These are phyloP conservation scores for Aspergillus felis DNA, from an alignment of 2,329 filamentous ascomycete genomes.

Conservation along the genomic window DNA sequence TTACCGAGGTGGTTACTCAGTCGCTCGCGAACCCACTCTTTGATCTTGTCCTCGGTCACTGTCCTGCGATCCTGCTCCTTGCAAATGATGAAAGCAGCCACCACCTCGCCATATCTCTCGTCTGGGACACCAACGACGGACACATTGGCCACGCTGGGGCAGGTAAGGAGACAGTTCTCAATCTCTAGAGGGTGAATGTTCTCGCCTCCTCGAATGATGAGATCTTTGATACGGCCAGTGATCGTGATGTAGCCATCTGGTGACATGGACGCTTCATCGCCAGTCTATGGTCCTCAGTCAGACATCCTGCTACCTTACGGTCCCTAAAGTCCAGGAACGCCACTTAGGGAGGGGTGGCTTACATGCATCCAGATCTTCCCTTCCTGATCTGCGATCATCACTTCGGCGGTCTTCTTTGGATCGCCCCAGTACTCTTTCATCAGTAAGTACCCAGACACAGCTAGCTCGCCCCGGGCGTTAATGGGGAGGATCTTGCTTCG, in stretches of 20 bases:
- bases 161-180: conserved; percentile 78
- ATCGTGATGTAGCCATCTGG: conserved; percentile 78
- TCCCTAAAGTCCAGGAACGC: too few species aligned
- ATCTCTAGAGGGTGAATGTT: conserved; percentile 94
- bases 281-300: conserved; percentile 52
- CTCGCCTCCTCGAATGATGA: conserved; percentile 92
- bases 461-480: conserved; percentile 72
- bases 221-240: conserved; percentile 87
- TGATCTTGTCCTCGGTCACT: conserved; percentile 58
- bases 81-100: conserved; percentile 74
- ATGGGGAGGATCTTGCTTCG: conserved; percentile 57
- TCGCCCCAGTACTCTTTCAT: conserved; percentile 93
- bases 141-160: conserved; percentile 67
- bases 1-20: conserved; percentile 67
- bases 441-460: conserved; percentile 76
- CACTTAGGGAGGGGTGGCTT: conserved; percentile 15
- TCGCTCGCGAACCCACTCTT: conserved; percentile 66
- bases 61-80: conserved; percentile 29
- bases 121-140: conserved; percentile 83
- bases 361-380: conserved; percentile 73
- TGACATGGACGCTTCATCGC: conserved; percentile 87
- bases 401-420: conserved; percentile 63
- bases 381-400: conserved; percentile 55
- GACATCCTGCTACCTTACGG: not conserved
- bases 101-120: conserved; percentile 76